Percentiles rank a stretch among this genome's conserved stretches.
Conservation (phyloP, 192 early-diverging fungal genomes). For the Backusella sp. region DNA sequence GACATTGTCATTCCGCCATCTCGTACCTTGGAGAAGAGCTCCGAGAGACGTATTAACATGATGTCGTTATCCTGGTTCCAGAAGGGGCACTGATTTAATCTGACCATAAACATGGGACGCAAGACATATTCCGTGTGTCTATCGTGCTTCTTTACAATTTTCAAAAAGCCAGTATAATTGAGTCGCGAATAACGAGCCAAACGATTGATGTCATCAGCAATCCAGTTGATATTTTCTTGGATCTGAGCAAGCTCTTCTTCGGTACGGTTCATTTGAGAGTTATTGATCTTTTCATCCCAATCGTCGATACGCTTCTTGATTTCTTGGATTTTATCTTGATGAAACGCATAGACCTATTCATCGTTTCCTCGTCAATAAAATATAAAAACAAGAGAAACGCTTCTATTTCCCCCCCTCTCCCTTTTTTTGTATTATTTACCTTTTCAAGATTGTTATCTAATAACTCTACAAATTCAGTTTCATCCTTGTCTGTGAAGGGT, state of each 20-base stretch:
- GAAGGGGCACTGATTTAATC: constrained; percentile 82
- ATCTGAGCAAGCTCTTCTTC: constrained; percentile 45
- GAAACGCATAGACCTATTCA: constrained; percentile 65
- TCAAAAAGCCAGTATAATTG: constrained; percentile 83
- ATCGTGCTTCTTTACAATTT: constrained; percentile 99
- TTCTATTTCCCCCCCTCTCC: neutral
- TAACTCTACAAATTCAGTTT: constrained; percentile 87
- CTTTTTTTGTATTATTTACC: constrained; percentile 41
- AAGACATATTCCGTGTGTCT: constrained; percentile 80
- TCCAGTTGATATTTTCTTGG: constrained; percentile 65
- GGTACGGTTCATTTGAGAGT: constrained; percentile 45
- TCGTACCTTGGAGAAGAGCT: constrained; percentile 71
- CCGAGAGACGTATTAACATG: constrained; percentile 81
- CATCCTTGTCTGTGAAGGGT: constrained; percentile 81
- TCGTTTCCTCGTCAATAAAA: neutral
- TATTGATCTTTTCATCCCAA: constrained; percentile 54
- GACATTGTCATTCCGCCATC: constrained; percentile 43
- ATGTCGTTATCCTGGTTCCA: constrained; percentile 85
- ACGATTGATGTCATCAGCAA: constrained; percentile 77
- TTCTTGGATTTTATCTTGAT: constrained; percentile 71
- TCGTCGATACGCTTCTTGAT: constrained; percentile 68
- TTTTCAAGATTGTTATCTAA: constrained; percentile 90
- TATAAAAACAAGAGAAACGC: neutral
- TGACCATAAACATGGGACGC: constrained; percentile 74
- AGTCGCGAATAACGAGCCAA: constrained; percentile 72